Evolutionary conservation across 208 protist genomes (phyloP).

Genomic region (Acanthamoeba healyi): DNA sequence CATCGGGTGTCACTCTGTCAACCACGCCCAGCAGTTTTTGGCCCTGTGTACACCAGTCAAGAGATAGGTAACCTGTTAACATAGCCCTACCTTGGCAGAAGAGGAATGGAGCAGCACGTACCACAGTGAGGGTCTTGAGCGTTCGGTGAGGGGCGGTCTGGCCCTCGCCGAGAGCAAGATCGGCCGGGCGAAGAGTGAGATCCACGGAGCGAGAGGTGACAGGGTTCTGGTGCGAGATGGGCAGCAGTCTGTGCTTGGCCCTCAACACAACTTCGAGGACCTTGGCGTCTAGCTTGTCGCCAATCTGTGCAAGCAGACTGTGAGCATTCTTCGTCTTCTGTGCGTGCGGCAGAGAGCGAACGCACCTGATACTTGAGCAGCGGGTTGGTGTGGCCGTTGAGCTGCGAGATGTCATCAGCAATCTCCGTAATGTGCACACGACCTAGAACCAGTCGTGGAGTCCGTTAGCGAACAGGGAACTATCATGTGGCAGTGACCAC

Average conservation of each 20-base stretch:
- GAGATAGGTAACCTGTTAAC: neutral
- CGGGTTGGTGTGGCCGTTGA: constrained; percentile 34
- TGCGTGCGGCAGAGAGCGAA: neutral
- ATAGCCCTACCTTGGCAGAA: too few species aligned
- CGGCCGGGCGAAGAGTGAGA: constrained; percentile 40
- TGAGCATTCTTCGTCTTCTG: neutral
- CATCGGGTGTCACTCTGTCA: constrained; percentile 20
- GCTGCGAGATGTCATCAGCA: constrained; percentile 57
- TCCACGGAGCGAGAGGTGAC: constrained; percentile 44
- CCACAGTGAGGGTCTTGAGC: constrained; percentile 25
- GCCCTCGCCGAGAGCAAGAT: constrained; percentile 18
- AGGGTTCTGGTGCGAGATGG: constrained; percentile 73
- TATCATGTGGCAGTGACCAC: too few species aligned
- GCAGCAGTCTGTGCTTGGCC: constrained; percentile 61
- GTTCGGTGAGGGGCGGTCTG: neutral
- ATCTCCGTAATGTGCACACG: constrained; percentile 71
- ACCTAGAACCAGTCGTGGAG: neutral
- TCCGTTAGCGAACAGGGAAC: too few species aligned
- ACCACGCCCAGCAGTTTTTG: constrained; percentile 70
- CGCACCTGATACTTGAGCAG: constrained; percentile 2
- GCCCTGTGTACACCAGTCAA: constrained; percentile 17
- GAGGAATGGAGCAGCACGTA: neutral
- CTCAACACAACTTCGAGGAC: constrained; percentile 49
- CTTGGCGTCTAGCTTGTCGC: constrained; percentile 40
- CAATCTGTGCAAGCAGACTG: constrained; percentile 35